Conservation (phyloP, 306 rosid genomes). For the Prunus fruticosa region DNA sequence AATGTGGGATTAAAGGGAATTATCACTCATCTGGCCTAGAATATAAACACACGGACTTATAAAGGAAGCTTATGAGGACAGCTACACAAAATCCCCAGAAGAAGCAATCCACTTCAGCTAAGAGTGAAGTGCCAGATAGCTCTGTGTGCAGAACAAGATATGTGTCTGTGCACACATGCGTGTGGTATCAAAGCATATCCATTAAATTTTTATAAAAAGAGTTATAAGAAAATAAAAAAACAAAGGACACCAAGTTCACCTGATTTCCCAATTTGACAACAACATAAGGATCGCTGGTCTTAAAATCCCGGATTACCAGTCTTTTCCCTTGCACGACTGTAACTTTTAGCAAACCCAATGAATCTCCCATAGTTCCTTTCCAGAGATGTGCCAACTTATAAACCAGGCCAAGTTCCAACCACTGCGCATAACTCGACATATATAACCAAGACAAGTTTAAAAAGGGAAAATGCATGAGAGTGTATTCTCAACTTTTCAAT, state of each 20-base stretch:
- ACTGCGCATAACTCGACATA: conserved; percentile 12
- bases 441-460: background rate
- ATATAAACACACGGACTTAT: background rate
- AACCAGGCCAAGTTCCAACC: conserved; percentile 8
- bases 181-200: background rate
- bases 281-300: conserved; percentile 96
- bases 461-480: background rate
- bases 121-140: background rate
- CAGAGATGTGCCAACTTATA: conserved; percentile 4
- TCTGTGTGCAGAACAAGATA: background rate
- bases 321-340: conserved; percentile 73
- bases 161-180: background rate
- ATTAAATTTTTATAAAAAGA: background rate
- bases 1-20: background rate
- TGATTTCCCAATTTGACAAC: conserved; percentile 84
- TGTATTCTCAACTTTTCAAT: background rate
- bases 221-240: background rate
- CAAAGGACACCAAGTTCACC: conserved; percentile 35
- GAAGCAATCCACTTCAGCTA: background rate
- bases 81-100: background rate
- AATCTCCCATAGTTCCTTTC: conserved; percentile 56
- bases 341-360: conserved; percentile 67
- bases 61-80: background rate
- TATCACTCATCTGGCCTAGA: background rate
- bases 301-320: conserved; percentile 93